These are phyloP conservation scores for Calonectria montana DNA, from an alignment of 2,329 filamentous ascomycete genomes.

Conservation along the genomic window DNA sequence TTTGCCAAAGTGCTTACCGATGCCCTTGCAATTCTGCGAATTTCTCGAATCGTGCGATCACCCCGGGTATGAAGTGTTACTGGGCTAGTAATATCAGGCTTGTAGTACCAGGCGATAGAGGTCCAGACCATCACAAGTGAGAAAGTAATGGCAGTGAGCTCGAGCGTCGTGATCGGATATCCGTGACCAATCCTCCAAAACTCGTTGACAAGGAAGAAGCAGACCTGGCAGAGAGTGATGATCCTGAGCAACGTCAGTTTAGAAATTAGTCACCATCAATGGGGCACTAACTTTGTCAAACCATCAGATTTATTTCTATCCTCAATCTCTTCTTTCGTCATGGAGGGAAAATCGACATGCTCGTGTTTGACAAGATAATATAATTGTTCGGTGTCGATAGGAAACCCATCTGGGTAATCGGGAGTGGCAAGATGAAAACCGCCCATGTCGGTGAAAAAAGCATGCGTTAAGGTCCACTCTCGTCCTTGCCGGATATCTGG, in stretches of 20 bases:
- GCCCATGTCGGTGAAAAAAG: slow-evolving; percentile 29
- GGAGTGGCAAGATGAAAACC: slow-evolving; percentile 11
- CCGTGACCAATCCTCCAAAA: slow-evolving; percentile 1
- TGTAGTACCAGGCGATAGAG: slow-evolving; percentile 29
- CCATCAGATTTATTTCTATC: slow-evolving; percentile 25
- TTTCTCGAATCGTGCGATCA: neutral
- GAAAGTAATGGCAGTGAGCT: slow-evolving; percentile 22
- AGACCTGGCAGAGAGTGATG: slow-evolving; percentile 19
- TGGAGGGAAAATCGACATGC: neutral
- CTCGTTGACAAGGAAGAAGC: slow-evolving; percentile 22
- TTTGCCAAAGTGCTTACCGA: neutral
- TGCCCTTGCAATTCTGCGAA: neutral
- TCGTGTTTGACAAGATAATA: slow-evolving; percentile 15
- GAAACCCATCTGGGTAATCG: neutral
- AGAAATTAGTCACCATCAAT: neutral
- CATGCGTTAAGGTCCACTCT: slow-evolving; percentile 21
- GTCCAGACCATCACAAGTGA: slow-evolving; percentile 23
- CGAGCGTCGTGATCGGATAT: slow-evolving; percentile 23
- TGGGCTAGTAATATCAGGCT: slow-evolving; percentile 17
- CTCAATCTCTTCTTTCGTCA: neutral
- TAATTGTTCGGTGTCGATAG: slow-evolving; percentile 26
- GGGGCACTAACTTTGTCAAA: slow-evolving; percentile 2
- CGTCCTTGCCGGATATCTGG: neutral
- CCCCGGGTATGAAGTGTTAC: neutral
- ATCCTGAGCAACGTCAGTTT: slow-evolving; percentile 1